Evolutionary conservation across 2,329 filamentous ascomycete genomes (phyloP).

Genomic region (Aureobasidium pullulans): DNA sequence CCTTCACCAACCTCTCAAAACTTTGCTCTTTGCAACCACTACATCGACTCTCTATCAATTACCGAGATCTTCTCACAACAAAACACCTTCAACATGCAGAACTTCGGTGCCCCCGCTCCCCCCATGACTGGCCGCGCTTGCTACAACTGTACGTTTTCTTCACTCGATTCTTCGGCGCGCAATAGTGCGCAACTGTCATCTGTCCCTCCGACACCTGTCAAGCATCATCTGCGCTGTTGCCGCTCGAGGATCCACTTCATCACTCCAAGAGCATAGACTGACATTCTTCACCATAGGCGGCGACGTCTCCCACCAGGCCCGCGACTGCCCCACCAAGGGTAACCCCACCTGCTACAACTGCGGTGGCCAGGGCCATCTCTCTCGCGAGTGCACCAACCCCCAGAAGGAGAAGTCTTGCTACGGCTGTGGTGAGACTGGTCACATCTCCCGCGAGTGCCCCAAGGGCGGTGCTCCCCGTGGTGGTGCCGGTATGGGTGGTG

Average conservation of each 20-base stretch:
- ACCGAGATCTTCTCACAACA: constrained; percentile 10
- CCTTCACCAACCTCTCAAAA: constrained; percentile 2
- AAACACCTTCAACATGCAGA: constrained; percentile 37
- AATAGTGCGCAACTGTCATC: constrained; percentile 11
- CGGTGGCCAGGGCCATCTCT: constrained; percentile 42
- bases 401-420: constrained; percentile 75
- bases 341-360: constrained; percentile 32
- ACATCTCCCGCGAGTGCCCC: constrained; percentile 83
- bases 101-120: constrained; percentile 27
- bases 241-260: neutral
- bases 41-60: neutral
- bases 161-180: neutral
- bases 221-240: neutral
- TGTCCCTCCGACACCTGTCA: neutral
- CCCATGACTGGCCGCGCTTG: constrained; percentile 44
- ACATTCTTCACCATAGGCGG: constrained; percentile 31
- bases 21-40: neutral
- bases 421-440: constrained; percentile 72
- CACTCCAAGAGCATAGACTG: neutral
- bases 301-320: constrained; percentile 42
- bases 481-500: constrained; percentile 26
- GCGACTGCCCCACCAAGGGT: constrained; percentile 45
- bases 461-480: constrained; percentile 37
- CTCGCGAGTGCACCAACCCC: constrained; percentile 84
- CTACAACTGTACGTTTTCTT: constrained; percentile 49